A percentile compares a stretch with the other conserved stretches of the same genome.
phyloP scores from a whole-genome alignment of 2,329 filamentous ascomycete species.

The Penicillium sp. region DNA sequence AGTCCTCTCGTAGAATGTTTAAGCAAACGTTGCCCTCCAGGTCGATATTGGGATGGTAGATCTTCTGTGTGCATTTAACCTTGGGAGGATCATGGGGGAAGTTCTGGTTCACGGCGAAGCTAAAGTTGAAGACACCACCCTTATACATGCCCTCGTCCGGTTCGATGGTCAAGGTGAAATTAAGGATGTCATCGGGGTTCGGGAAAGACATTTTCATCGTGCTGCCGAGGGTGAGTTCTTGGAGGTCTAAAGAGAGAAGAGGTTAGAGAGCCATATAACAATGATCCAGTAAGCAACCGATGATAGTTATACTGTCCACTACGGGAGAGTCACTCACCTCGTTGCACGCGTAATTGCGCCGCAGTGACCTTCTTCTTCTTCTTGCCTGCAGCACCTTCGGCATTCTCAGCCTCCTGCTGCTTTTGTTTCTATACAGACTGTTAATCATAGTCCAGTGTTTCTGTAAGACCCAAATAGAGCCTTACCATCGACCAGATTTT shows the following conservation, averaged over 20 bases:
- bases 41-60: conserved; percentile 99
- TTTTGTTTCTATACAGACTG: conserved; percentile 59
- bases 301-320: not conserved
- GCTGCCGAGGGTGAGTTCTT: conserved; percentile 52
- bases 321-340: conserved; percentile 60
- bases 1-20: conserved; percentile 96
- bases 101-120: conserved; percentile 87
- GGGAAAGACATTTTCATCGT: conserved; percentile 61
- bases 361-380: conserved; percentile 99
- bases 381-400: conserved; percentile 72
- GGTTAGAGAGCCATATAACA: not conserved
- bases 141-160: conserved; percentile 73
- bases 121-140: conserved; percentile 81
- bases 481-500: conserved; percentile 99
- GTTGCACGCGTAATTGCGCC: conserved; percentile 91
- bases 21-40: conserved; percentile 96
- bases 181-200: conserved; percentile 59
- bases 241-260: conserved; percentile 39
- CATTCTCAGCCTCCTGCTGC: conserved; percentile 94
- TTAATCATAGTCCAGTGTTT: conserved; percentile 14
- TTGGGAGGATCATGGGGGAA: conserved; percentile 98
- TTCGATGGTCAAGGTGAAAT: conserved; percentile 51
- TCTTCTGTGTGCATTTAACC: conserved; percentile 95
- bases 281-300: not conserved
- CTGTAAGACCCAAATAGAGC: not conserved